phyloP scores from a whole-genome alignment of 1,284 basidiomycete genomes.

The Cryptococcus sp. region DNA sequence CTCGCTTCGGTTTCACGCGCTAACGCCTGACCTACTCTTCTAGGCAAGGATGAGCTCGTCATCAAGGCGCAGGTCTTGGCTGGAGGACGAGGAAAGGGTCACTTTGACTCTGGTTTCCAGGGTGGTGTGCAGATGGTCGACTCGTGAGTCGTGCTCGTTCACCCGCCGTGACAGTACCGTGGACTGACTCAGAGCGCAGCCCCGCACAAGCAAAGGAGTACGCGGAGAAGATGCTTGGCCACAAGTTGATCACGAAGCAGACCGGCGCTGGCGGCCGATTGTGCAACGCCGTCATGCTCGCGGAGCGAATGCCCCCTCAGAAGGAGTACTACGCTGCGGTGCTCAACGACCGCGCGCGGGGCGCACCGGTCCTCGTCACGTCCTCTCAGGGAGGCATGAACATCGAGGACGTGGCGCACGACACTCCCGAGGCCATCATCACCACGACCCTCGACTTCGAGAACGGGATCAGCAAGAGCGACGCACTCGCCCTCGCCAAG shows the following conservation, averaged over 20 bases:
- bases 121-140: slow-evolving; percentile 96
- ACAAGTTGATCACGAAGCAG: slow-evolving; percentile 98
- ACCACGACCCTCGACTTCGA: slow-evolving; percentile 90
- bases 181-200: slow-evolving; percentile 55
- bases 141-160: slow-evolving; percentile 61
- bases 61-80: slow-evolving; percentile 98
- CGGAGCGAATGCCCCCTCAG: slow-evolving; percentile 86
- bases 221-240: slow-evolving; percentile 91
- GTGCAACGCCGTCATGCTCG: slow-evolving; percentile 99
- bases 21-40: neutral
- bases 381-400: slow-evolving; percentile 96
- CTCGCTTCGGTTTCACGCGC: neutral
- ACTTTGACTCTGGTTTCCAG: slow-evolving; percentile 94
- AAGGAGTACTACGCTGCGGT: slow-evolving; percentile 99
- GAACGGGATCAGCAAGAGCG: slow-evolving; percentile 73
- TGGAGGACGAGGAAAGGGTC: slow-evolving; percentile 97
- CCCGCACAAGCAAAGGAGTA: slow-evolving; percentile 85
- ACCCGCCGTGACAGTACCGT: neutral
- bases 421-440: slow-evolving; percentile 93
- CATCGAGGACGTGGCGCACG: slow-evolving; percentile 99
- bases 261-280: slow-evolving; percentile 89
- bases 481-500: slow-evolving; percentile 78
- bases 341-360: slow-evolving; percentile 88
- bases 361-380: slow-evolving; percentile 89
- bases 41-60: slow-evolving; percentile 71